These are phyloP conservation scores for Ceratocystis papillata DNA, from an alignment of 2,329 filamentous ascomycete species.

Conservation along the genomic window DNA sequence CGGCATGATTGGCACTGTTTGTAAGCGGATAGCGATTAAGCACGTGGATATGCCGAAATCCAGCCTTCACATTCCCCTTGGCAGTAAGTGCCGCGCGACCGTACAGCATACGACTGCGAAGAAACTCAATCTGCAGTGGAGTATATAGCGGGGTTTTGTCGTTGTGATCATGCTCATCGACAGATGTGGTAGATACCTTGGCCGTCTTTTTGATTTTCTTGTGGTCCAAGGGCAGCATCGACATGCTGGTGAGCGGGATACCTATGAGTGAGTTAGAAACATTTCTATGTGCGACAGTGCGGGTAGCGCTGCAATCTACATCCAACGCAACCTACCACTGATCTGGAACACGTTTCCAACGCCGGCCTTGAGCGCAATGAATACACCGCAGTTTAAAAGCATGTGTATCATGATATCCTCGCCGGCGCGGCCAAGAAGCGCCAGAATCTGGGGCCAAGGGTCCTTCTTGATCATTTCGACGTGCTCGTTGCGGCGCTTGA, in stretches of 20 bases:
- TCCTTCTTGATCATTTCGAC: slow-evolving; percentile 55
- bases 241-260: slow-evolving; percentile 41
- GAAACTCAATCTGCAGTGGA: slow-evolving; percentile 57
- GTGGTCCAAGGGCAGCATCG: background rate
- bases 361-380: slow-evolving; percentile 49
- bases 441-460: slow-evolving; percentile 66
- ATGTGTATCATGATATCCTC: slow-evolving; percentile 68
- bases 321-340: slow-evolving; percentile 48
- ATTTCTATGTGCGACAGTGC: background rate
- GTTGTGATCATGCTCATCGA: background rate
- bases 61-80: slow-evolving; percentile 57
- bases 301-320: background rate
- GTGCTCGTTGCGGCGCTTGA: slow-evolving; percentile 48
- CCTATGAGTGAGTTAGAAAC: slow-evolving; percentile 31
- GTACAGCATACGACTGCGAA: slow-evolving; percentile 79
- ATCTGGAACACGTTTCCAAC: slow-evolving; percentile 64
- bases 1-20: slow-evolving; percentile 26
- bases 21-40: slow-evolving; percentile 20
- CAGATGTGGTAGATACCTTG: background rate
- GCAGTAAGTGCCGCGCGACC: slow-evolving; percentile 61
- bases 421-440: slow-evolving; percentile 61
- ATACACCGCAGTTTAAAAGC: slow-evolving; percentile 68
- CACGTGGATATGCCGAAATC: slow-evolving; percentile 49
- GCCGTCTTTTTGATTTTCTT: background rate
- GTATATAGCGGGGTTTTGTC: slow-evolving; percentile 25